Conservation (phyloP, 495 filamentous ascomycete species). For the Echria macrotheca region DNA sequence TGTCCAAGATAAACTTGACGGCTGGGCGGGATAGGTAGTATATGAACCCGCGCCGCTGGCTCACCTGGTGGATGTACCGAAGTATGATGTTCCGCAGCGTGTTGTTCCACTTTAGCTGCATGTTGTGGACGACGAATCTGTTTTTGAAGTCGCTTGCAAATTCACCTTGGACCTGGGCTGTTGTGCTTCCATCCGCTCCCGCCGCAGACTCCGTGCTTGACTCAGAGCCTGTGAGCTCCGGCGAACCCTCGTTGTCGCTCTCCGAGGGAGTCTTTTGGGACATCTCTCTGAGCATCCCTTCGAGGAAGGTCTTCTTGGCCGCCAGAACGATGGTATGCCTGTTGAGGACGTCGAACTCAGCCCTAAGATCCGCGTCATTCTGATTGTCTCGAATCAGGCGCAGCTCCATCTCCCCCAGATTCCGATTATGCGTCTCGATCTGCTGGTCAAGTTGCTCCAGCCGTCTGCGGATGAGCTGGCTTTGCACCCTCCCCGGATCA, state of each 20-base stretch:
- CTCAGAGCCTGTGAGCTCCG: conserved; percentile 20
- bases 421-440: conserved; percentile 62
- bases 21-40: conserved; percentile 96
- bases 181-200: conserved; percentile 24
- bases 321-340: conserved; percentile 65
- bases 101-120: conserved; percentile 98
- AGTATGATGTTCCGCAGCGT: conserved; percentile 91
- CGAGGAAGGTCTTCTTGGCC: conserved; percentile 72
- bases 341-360: conserved; percentile 61
- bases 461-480: conserved; percentile 73
- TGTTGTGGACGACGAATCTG: conserved; percentile 94
- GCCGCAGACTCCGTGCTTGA: neutral
- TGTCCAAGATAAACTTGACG: conserved; percentile 96
- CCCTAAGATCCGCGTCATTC: conserved; percentile 45
- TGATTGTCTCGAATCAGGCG: conserved; percentile 52
- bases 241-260: conserved; percentile 12
- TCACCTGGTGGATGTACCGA: conserved; percentile 95
- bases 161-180: conserved; percentile 51
- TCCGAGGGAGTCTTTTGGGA: conserved; percentile 20
- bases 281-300: conserved; percentile 65
- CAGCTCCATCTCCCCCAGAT: conserved; percentile 60
- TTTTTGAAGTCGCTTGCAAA: conserved; percentile 94
- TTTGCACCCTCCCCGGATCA: conserved; percentile 85
- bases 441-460: conserved; percentile 73
- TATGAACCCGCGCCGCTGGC: conserved; percentile 90